Percentiles rank a stretch among this genome's conserved stretches.
phyloP scores from a whole-genome alignment of 2,329 filamentous ascomycete genomes.

The Mycosphaerella arachidis region DNA sequence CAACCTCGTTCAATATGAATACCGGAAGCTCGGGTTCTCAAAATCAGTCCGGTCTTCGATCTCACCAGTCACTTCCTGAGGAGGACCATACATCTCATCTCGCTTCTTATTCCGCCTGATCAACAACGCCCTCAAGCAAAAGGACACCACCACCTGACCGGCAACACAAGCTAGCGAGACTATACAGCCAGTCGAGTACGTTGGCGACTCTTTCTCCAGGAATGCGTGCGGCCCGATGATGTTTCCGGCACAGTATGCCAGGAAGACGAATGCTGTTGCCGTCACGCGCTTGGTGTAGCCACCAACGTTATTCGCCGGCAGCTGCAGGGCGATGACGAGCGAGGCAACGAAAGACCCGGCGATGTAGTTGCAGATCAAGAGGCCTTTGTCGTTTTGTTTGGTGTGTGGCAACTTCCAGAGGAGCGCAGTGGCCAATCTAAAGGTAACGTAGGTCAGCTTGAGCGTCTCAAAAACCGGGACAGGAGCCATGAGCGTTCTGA shows the following conservation, averaged over 20 bases:
- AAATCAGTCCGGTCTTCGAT: constrained; percentile 39
- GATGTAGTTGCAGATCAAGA: constrained; percentile 52
- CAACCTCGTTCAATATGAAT: constrained; percentile 18
- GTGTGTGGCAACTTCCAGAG: constrained; percentile 47
- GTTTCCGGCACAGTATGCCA: constrained; percentile 45
- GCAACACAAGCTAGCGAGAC: constrained; percentile 47
- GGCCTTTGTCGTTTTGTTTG: constrained; percentile 40
- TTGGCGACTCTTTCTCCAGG: constrained; percentile 42
- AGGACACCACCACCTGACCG: constrained; percentile 39
- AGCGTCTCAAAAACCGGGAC: no score
- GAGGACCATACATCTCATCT: constrained; percentile 28
- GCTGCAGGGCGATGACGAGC: constrained; percentile 51
- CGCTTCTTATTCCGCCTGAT: constrained; percentile 38
- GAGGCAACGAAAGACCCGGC: constrained; percentile 47
- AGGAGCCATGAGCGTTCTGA: no score
- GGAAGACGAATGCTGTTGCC: constrained; percentile 44
- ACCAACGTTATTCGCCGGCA: constrained; percentile 47
- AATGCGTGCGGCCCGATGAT: constrained; percentile 48
- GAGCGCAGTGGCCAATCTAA: constrained; percentile 24
- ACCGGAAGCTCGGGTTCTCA: constrained; percentile 31
- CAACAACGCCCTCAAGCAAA: constrained; percentile 35
- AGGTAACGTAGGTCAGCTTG: no score
- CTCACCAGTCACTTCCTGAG: constrained; percentile 18
- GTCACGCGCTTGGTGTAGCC: constrained; percentile 49
- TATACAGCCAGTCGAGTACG: constrained; percentile 51